A percentile compares a stretch with the other conserved stretches of the same genome.
phyloP scores from a whole-genome alignment of 1,139 yeast genomes.

The Geotrichum candidum region DNA sequence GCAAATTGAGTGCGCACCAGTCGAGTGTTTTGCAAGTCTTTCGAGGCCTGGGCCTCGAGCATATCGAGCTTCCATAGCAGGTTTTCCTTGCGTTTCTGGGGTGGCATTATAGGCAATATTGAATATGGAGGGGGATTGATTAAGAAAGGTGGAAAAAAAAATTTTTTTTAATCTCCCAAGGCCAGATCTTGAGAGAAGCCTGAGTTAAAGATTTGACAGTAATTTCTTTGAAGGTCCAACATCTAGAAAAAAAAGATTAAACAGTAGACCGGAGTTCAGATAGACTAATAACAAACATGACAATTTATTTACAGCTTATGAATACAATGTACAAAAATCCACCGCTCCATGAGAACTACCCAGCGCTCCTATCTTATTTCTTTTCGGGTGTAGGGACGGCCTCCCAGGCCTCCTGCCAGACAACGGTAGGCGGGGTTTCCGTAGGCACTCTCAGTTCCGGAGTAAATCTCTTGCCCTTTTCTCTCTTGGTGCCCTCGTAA shows the following conservation, averaged over 20 bases:
- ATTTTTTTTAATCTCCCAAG: background rate
- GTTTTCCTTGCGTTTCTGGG: conserved; percentile 29
- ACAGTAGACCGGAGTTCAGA: background rate
- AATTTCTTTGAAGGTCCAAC: background rate
- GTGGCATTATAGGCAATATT: background rate
- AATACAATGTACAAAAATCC: background rate
- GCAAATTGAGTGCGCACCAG: conserved; percentile 31
- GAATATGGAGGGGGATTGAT: background rate
- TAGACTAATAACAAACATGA: background rate
- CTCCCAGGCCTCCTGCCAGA: conserved; percentile 71
- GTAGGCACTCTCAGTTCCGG: conserved; percentile 80
- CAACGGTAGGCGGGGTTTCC: conserved; percentile 77
- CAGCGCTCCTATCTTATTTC: background rate
- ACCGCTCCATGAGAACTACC: background rate
- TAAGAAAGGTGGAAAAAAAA: background rate
- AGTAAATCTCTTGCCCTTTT: conserved; percentile 40
- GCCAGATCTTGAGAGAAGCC: background rate
- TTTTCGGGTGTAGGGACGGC: conserved; percentile 16
- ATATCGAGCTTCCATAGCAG: conserved; percentile 36
- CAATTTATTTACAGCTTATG: background rate
- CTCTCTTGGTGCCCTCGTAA: conserved; percentile 48
- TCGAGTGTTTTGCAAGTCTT: conserved; percentile 26
- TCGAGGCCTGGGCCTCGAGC: conserved; percentile 32
- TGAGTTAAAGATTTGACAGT: background rate
- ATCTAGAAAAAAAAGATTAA: background rate